Base-by-base conservation (phyloP, 139 green algal genomes). In the Choricystis sp. region DNA sequence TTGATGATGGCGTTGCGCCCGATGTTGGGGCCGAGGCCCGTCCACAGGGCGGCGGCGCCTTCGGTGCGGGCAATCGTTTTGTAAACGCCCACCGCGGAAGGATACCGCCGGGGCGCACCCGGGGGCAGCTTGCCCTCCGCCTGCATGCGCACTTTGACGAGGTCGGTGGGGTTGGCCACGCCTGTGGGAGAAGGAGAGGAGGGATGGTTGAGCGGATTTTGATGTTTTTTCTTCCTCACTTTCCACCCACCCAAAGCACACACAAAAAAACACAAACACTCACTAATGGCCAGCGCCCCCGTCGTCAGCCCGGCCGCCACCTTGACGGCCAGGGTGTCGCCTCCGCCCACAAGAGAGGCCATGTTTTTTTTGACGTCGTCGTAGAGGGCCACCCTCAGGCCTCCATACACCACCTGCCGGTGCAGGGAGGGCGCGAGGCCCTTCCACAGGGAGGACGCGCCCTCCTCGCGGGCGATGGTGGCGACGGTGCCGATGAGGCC, bases 121-220 rank as follows among this genome's bases (percentile, higher is more conserved):
- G 74, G 62, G 1, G 87, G 63, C 57, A 93, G 79, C 70, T 88
- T 89, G 29, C 86, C 88, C 61, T 96, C 85, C 1, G 85, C 60
- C 66, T 99, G 92, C 90, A 99, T 94, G 60, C 92, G 78, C 61
- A 91, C 88, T 82, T 99, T 99, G 63, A 99, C 92, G 29, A 99
- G 83, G 63, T 99, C 92, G 23, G 91, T 96, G 25, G 90, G 90
- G 57, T 61, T 87, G 28, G 90, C 90, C 19, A 97, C 78, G 16
- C 68, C 65, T n/a, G n/a, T n/a, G n/a, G n/a, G n/a, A n/a, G n/a
- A n/a, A n/a, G n/a, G n/a, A n/a, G n/a, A n/a, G n/a, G n/a, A n/a
- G n/a, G n/a, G n/a, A n/a, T n/a, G n/a, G n/a, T n/a, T n/a, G n/a
- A n/a, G n/a, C n/a, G n/a, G n/a, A n/a, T n/a, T n/a, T n/a, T n/a